A percentile compares a stretch with the other conserved stretches of the same genome.
These are phyloP conservation scores for Tetraselmis chui DNA, from an alignment of 139 green algal genomes.

Conservation along the genomic window DNA sequence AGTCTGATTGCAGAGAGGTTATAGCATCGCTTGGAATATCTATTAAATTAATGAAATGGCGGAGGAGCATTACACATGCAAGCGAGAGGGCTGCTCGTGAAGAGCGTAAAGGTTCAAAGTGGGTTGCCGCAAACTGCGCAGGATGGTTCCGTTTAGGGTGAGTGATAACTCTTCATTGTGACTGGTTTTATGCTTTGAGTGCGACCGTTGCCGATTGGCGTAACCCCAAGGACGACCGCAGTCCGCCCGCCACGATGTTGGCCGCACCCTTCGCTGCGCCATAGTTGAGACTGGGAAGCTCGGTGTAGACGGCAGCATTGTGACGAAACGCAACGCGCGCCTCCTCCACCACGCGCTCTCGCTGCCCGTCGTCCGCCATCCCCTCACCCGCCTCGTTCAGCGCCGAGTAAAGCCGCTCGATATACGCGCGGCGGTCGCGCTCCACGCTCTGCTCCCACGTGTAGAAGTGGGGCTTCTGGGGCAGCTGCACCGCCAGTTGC, in stretches of 20 bases:
- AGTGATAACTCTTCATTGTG: no score
- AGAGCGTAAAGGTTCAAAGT: no score
- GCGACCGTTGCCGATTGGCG: no score
- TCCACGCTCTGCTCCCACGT: neutral
- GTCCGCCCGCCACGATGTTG: neutral
- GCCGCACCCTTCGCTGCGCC: neutral
- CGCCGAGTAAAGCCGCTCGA: neutral
- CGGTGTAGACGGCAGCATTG: slow-evolving; percentile 4
- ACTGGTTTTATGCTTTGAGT: no score
- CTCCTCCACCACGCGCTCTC: neutral
- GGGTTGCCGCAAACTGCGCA: no score
- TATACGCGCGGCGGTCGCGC: neutral
- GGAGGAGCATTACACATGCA: no score
- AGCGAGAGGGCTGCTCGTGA: no score
- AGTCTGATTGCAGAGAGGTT: no score
- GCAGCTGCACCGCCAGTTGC: neutral
- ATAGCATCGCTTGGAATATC: no score
- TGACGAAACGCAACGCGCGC: slow-evolving; percentile 1
- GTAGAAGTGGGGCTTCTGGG: neutral
- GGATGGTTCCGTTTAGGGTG: no score
- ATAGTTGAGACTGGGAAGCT: neutral
- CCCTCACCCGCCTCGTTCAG: slow-evolving; percentile 3
- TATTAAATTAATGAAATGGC: no score
- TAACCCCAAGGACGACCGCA: neutral
- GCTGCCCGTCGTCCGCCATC: neutral